Evolutionary conservation across 2,329 filamentous ascomycete species (phyloP).

Genomic region (Gliomastix tumulicola): DNA sequence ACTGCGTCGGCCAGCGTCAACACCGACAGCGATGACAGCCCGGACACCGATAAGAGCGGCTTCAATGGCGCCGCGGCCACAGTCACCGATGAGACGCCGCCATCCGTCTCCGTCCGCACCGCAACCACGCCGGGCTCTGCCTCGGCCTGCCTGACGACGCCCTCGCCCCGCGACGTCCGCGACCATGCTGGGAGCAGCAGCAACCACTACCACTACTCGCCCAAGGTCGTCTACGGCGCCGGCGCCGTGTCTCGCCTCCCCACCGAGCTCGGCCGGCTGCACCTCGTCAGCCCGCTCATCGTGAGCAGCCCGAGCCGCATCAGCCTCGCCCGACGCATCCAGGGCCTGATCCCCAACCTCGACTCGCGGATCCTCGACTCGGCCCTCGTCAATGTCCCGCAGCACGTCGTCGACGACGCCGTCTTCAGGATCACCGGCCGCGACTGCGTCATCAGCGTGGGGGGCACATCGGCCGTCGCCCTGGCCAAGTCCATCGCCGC

Average conservation of each 20-base stretch:
- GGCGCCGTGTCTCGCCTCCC: slow-evolving; percentile 22
- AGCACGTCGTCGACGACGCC: slow-evolving; percentile 17
- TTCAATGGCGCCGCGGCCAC: not conserved
- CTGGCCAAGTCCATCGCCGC: slow-evolving; percentile 48
- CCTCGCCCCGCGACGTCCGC: too few relatives aligned
- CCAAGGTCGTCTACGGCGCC: slow-evolving; percentile 25
- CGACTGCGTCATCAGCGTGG: slow-evolving; percentile 54
- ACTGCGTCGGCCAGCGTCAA: not conserved
- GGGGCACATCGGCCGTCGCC: slow-evolving; percentile 55
- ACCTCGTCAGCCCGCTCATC: slow-evolving; percentile 24
- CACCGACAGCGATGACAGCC: slow-evolving; percentile 3
- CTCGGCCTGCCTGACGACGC: not conserved
- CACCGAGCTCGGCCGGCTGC: slow-evolving; percentile 21
- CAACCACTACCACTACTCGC: too few relatives aligned
- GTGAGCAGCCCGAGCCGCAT: slow-evolving; percentile 28
- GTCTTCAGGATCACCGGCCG: slow-evolving; percentile 24
- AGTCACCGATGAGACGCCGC: not conserved
- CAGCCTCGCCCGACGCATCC: slow-evolving; percentile 22
- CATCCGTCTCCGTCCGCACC: not conserved
- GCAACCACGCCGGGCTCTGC: not conserved
- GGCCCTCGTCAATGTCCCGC: slow-evolving; percentile 17
- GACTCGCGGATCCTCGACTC: slow-evolving; percentile 23
- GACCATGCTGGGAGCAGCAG: too few relatives aligned
- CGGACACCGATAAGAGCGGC: not conserved
- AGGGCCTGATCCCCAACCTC: slow-evolving; percentile 22